A percentile compares a stretch with the other conserved stretches of the same genome.
These are phyloP conservation scores for Puccinia horiana DNA, from an alignment of 1,284 basidiomycete species.

Conservation along the genomic window DNA sequence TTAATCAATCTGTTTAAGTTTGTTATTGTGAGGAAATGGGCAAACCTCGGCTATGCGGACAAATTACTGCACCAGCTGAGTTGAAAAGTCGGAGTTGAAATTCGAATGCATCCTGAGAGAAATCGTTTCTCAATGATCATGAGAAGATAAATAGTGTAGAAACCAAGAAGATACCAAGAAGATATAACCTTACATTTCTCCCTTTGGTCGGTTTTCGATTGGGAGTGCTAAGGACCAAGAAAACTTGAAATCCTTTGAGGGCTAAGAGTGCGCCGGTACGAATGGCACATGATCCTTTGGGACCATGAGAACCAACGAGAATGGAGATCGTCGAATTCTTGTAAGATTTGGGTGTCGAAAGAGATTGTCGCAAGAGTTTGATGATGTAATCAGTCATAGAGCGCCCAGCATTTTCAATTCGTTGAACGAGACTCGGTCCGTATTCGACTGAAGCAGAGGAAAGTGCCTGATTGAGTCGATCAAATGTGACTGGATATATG, in stretches of 20 bases:
- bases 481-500: slow-evolving; percentile 38
- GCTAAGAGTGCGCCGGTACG: slow-evolving; percentile 32
- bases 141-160: background rate
- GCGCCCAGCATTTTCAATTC: slow-evolving; percentile 41
- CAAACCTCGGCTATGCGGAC: slow-evolving; percentile 22
- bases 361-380: slow-evolving; percentile 2
- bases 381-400: slow-evolving; percentile 37
- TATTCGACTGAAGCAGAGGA: slow-evolving; percentile 31
- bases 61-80: background rate
- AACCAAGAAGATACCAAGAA: background rate
- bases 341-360: background rate
- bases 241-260: slow-evolving; percentile 32
- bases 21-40: background rate
- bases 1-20: no score
- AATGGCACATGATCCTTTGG: slow-evolving; percentile 40
- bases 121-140: background rate
- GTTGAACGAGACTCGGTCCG: slow-evolving; percentile 40
- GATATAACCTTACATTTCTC: background rate
- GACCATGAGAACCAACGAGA: slow-evolving; percentile 7
- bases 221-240: slow-evolving; percentile 10
- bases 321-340: slow-evolving; percentile 21
- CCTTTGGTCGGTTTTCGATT: slow-evolving; percentile 19
- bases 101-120: slow-evolving; percentile 27
- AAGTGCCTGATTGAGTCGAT: slow-evolving; percentile 32
- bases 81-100: slow-evolving; percentile 38